These are phyloP conservation scores for Cercospora zeina DNA, from an alignment of 2,329 filamentous ascomycete species.

Conservation along the genomic window DNA sequence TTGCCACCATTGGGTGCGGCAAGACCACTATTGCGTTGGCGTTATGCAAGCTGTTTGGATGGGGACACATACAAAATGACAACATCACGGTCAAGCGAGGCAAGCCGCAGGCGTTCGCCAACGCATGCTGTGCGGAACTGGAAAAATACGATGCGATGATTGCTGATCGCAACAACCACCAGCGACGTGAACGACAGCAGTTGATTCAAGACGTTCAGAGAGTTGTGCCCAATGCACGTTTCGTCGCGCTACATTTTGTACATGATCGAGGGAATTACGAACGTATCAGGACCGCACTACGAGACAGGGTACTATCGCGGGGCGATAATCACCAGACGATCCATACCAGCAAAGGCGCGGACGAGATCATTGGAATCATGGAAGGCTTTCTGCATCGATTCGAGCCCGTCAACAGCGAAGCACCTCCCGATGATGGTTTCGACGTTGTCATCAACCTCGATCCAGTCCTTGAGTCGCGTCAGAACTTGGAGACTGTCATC, in stretches of 20 bases:
- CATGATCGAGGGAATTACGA: constrained; percentile 70
- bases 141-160: constrained; percentile 70
- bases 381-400: constrained; percentile 88
- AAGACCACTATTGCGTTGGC: constrained; percentile 91
- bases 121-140: constrained; percentile 66
- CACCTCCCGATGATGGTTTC: constrained; percentile 75
- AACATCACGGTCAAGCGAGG: constrained; percentile 78
- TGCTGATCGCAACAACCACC: constrained; percentile 92
- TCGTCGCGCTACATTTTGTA: constrained; percentile 85
- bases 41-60: constrained; percentile 77
- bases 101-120: constrained; percentile 75
- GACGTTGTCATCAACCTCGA: constrained; percentile 84
- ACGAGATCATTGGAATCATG: constrained; percentile 87
- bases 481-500: constrained; percentile 81
- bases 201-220: constrained; percentile 74
- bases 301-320: constrained; percentile 74
- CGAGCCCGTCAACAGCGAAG: constrained; percentile 68
- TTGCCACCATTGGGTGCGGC: constrained; percentile 92
- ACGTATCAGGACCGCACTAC: constrained; percentile 71
- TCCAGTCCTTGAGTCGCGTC: constrained; percentile 70
- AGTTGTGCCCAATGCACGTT: constrained; percentile 62
- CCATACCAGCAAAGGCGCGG: constrained; percentile 70
- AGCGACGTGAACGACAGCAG: constrained; percentile 82
- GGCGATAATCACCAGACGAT: constrained; percentile 99
- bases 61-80: constrained; percentile 95